Evolutionary conservation across 495 filamentous ascomycete genomes (phyloP).

Genomic region (Penicillium turbatum): DNA sequence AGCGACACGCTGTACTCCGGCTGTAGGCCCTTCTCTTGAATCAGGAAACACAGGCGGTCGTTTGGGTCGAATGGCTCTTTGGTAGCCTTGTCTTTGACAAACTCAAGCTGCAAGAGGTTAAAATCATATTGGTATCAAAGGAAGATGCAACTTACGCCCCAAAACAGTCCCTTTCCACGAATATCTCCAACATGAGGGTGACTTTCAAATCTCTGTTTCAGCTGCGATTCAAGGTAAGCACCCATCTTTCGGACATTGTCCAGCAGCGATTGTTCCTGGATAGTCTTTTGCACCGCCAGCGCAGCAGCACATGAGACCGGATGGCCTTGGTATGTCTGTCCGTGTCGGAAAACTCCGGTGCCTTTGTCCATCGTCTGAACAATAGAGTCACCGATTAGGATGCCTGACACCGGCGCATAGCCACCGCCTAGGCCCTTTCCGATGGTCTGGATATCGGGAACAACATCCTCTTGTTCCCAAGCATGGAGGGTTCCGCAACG

Average conservation of each 20-base stretch:
- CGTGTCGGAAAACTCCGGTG: constrained; percentile 51
- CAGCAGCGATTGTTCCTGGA: constrained; percentile 44
- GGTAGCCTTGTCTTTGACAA: constrained; percentile 51
- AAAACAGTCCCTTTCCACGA: constrained; percentile 53
- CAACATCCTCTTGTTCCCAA: constrained; percentile 60
- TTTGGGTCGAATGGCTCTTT: constrained; percentile 51
- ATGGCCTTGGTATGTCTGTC: constrained; percentile 60
- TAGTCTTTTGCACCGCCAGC: constrained; percentile 50
- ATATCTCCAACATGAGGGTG: constrained; percentile 53
- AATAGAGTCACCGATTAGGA: constrained; percentile 52
- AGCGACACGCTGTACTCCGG: constrained; percentile 57
- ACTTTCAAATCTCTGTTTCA: constrained; percentile 31
- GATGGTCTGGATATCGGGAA: constrained; percentile 66
- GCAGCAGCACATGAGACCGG: constrained; percentile 54
- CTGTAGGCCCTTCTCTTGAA: constrained; percentile 51
- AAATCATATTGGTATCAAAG: constrained; percentile 1
- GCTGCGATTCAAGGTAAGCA: constrained; percentile 32
- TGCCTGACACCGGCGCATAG: constrained; percentile 57
- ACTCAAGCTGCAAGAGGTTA: constrained; percentile 43
- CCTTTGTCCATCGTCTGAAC: constrained; percentile 53
- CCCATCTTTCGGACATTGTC: constrained; percentile 49
- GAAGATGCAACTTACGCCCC: constrained; percentile 41
- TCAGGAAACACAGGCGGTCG: constrained; percentile 34
- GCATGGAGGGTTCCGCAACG: constrained; percentile 62
- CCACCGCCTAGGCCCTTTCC: constrained; percentile 67